A percentile compares a stretch with the other conserved stretches of the same genome.
These are phyloP conservation scores for Aspergillus avenaceus DNA, from an alignment of 495 filamentous ascomycete genomes.

Conservation along the genomic window DNA sequence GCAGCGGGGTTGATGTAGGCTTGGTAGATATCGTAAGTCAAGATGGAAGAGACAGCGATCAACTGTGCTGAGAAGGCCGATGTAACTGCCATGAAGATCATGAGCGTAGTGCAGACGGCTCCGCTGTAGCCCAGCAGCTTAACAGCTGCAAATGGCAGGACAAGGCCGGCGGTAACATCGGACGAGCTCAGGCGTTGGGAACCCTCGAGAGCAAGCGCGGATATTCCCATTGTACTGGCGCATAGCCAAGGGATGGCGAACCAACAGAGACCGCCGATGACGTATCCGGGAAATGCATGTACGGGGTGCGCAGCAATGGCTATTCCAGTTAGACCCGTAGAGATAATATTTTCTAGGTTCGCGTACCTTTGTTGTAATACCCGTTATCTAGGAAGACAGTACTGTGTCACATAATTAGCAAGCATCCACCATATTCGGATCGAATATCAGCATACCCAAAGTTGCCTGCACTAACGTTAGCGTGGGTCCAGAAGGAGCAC, in stretches of 20 bases:
- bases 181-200: constrained; percentile 64
- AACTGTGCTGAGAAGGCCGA: constrained; percentile 84
- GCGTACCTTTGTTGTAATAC: constrained; percentile 76
- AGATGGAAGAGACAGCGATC: constrained; percentile 89
- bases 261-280: constrained; percentile 86
- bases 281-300: constrained; percentile 88
- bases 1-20: constrained; percentile 52
- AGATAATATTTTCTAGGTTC: not conserved
- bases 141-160: constrained; percentile 84
- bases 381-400: constrained; percentile 79
- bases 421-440: not conserved
- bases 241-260: constrained; percentile 95
- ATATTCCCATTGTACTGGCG: constrained; percentile 91
- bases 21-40: constrained; percentile 90
- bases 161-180: constrained; percentile 83
- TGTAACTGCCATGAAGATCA: constrained; percentile 97
- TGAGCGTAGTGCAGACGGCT: constrained; percentile 74
- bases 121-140: constrained; percentile 87
- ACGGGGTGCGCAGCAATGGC: constrained; percentile 89
- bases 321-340: constrained; percentile 4
- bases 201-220: constrained; percentile 76
- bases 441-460: constrained; percentile 23
- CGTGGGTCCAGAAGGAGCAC: not conserved
- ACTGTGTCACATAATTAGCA: constrained; percentile 21
- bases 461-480: constrained; percentile 20